Base-by-base conservation (phyloP, 495 filamentous ascomycete species). In the Podospora pseudoanserina region DNA sequence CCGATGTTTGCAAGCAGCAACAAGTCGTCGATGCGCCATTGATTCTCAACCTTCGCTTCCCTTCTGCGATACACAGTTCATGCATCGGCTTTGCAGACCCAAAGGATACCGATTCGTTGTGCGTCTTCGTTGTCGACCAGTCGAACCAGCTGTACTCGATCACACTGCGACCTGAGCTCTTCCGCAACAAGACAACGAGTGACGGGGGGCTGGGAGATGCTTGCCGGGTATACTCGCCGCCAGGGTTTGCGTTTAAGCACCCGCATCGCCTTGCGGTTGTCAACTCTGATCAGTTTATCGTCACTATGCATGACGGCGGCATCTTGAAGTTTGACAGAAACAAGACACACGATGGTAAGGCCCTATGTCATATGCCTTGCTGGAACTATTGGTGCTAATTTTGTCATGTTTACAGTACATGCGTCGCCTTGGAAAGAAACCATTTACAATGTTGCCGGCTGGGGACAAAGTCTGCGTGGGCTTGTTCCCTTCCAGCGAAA, bases 21-120 rank as follows among this genome's bases (percentile, higher is more conserved):
- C 83, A 87, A 28, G 84, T 86, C 32, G 78, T 83, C 60, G 84
- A 87, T 71, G 90, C 93, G 73, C 89, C 90, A 63, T 86, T 91
- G 23, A 91, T 90, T 3, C 80, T 98, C 63, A 87, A 91, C 70
- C 84, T 99, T 67, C 83, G 85, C 68, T 96, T 98, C 76, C 84
- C 88, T 26, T 83, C 86, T 55, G 76, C 85, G 7, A 90, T 99
- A 60, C 82, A 88, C 64, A 85, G 89, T 19, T 86, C 85, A 3
- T 91, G 93, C 63, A 85, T 98, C 55, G 92, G 89, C 27, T 86
- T 98, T 63, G 87, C 91, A 19, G 96, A 97, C 73, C 81, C 87
- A 32, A 84, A 90, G 66, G 90, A 90, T 28, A 88, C 89, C 67
- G 93, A 97, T 82, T 84, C 88, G 67, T 79, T 97, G 69, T 89